Conservation (phyloP, 1,284 basidiomycete genomes). For the Taiwanofungus camphoratus region DNA sequence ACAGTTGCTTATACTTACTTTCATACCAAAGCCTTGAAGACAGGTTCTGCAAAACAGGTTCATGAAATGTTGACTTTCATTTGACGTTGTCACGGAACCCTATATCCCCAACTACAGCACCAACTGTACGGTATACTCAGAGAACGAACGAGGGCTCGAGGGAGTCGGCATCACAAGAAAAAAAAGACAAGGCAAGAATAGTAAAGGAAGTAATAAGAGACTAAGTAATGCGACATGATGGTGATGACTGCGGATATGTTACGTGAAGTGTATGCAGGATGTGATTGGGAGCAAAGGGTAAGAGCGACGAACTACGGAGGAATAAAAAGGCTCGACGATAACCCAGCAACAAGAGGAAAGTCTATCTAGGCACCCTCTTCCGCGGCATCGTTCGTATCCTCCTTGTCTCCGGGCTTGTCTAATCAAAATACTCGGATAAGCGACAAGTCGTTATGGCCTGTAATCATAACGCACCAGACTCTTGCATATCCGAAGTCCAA, state of each 20-base stretch:
- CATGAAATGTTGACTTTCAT: too few relatives aligned
- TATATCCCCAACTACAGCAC: neutral
- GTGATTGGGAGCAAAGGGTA: slow-evolving; percentile 19
- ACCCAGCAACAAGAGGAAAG: slow-evolving; percentile 9
- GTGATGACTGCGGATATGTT: slow-evolving; percentile 21
- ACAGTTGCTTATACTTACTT: too few relatives aligned
- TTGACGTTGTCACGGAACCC: too few relatives aligned
- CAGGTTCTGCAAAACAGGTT: too few relatives aligned
- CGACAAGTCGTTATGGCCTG: neutral
- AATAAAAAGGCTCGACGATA: slow-evolving; percentile 2
- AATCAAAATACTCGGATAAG: slow-evolving; percentile 6
- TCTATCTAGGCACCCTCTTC: slow-evolving; percentile 23
- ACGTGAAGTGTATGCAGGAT: slow-evolving; percentile 19
- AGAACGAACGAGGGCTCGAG: too few relatives aligned
- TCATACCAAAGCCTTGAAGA: too few relatives aligned
- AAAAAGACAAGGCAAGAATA: slow-evolving; percentile 11
- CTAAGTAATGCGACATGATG: slow-evolving; percentile 16
- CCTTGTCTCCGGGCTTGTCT: slow-evolving; percentile 71
- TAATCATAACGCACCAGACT: slow-evolving; percentile 53
- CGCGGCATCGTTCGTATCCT: slow-evolving; percentile 41
- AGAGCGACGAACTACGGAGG: slow-evolving; percentile 18
- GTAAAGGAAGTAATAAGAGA: slow-evolving; percentile 16
- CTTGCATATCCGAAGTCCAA: slow-evolving; percentile 98
- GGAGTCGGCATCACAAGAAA: slow-evolving; percentile 11
- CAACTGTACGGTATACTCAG: too few relatives aligned